Evolutionary conservation across 2,329 filamentous ascomycete genomes (phyloP).

Genomic region (Calonectria hawksworthii): DNA sequence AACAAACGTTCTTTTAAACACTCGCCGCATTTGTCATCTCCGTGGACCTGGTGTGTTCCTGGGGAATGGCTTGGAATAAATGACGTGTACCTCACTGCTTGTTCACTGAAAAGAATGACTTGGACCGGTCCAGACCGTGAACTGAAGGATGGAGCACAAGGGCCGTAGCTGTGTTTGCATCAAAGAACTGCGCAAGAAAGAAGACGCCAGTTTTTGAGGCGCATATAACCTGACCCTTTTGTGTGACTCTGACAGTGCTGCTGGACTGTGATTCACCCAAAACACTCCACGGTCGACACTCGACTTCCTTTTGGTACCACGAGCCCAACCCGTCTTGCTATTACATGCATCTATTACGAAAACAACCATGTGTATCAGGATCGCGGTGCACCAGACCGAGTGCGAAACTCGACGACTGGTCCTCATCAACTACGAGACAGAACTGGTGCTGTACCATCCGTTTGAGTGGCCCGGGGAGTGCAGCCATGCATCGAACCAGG

Average conservation of each 20-base stretch:
- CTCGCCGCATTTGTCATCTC: neutral
- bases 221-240: neutral
- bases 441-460: constrained; percentile 3
- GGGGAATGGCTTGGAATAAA: neutral
- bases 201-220: neutral
- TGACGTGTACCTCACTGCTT: neutral
- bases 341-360: neutral
- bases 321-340: neutral
- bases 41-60: neutral
- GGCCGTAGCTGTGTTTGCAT: neutral
- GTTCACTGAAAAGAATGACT: neutral
- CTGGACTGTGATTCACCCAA: neutral
- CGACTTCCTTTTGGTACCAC: neutral
- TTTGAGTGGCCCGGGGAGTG: neutral
- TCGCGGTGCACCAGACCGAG: neutral
- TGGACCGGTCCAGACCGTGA: neutral
- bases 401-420: constrained; percentile 11
- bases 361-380: constrained; percentile 1
- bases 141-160: neutral
- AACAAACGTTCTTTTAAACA: neutral
- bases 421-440: neutral
- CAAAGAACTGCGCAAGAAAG: neutral
- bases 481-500: neutral
- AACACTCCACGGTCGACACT: neutral
- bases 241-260: neutral